Base-by-base conservation (phyloP, 345 rosid species). In the Psidium guajava region DNA sequence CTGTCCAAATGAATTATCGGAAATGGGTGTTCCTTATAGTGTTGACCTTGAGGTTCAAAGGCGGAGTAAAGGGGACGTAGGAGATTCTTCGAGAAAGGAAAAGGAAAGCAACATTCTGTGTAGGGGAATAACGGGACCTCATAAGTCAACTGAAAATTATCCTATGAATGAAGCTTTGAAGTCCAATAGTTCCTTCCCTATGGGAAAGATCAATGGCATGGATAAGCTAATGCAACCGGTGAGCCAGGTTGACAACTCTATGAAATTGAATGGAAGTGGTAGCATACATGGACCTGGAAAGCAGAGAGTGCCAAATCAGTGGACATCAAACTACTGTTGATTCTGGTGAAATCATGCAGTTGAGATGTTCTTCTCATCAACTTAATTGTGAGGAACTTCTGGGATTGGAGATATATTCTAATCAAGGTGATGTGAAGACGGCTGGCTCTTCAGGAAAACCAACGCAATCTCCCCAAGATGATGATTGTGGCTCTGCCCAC, bases 81-180 rank as follows among this genome's bases (percentile, higher is more conserved):
- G 75, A 84, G 87, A 88, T 86, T 83, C 83, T 81, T 80, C 24
- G 84, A 82, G 82, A 58, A 88, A 88, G 85, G 89, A 84, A 82
- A 90, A 86, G 84, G 82, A 84, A 58, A 87, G 83, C 61, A 88
- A 82, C 80, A 83, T 85, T 54, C 81, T 55, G 83, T 57, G 69
- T 81, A 91, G 89, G 51, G 88, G 88, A 85, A 84, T 87, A 84
- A 84, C 87, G n/a, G 56, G 86, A 85, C 47, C 83, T 44, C 51
- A 47, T 5, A 80, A 28, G 28, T 81, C 84, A 85, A 50, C 81
- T 61, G 28, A 52, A 49, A 24, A 51, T 32, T 27, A 47, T 61
- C 10, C 59, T n/a, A 44, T 25, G 83, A 42, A 58, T 52, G 80
- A 81, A 10, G 49, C 44, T 82, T 16, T 50, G 36, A 40, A 86